These are phyloP conservation scores for Leccinum variabile DNA, from an alignment of 1,284 basidiomycete genomes.

Conservation along the genomic window DNA sequence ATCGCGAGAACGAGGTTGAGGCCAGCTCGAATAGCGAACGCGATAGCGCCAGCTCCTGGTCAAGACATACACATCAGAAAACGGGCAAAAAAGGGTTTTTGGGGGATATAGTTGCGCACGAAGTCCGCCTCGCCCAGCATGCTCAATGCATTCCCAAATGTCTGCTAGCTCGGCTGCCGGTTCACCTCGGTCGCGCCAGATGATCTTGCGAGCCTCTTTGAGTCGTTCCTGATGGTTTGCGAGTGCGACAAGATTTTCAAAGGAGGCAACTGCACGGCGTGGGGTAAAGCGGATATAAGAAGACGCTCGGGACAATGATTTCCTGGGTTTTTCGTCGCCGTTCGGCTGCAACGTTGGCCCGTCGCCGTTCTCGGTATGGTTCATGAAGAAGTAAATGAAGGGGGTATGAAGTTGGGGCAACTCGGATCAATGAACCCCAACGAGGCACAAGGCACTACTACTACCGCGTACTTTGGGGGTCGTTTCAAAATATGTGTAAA, in stretches of 20 bases:
- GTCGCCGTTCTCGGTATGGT: constrained; percentile 5
- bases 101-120: constrained; percentile 51
- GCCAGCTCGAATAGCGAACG: constrained; percentile 76
- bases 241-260: constrained; percentile 77
- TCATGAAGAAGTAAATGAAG: constrained; percentile 12
- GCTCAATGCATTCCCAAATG: constrained; percentile 68
- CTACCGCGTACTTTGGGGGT: background rate
- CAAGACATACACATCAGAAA: background rate
- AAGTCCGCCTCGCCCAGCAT: constrained; percentile 73
- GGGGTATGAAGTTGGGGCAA: background rate
- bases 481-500: background rate
- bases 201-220: constrained; percentile 68
- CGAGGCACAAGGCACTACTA: background rate
- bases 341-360: background rate
- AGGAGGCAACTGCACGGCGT: constrained; percentile 63
- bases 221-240: constrained; percentile 77
- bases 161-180: constrained; percentile 68
- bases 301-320: constrained; percentile 21
- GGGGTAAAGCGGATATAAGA: constrained; percentile 44
- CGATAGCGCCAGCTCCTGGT: constrained; percentile 75
- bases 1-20: constrained; percentile 78
- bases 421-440: background rate
- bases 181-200: constrained; percentile 85
- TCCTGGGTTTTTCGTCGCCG: background rate
- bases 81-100: background rate